Conservation (phyloP, 2,329 filamentous ascomycete species). For the Fusarium sp. region DNA sequence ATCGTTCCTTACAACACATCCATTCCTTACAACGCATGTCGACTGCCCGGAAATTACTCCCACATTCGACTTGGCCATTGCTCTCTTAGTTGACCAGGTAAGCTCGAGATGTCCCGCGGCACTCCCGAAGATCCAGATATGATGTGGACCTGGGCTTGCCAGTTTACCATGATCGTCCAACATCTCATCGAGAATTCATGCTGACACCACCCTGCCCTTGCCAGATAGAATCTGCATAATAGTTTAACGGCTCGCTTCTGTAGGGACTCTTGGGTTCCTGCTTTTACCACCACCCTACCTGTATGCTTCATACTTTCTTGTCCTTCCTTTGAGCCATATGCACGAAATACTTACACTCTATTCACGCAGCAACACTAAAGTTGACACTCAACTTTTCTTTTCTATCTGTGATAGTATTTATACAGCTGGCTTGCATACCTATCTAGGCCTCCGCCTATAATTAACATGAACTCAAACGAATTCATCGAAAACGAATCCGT, state of each 20-base stretch:
- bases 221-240: slow-evolving; percentile 41
- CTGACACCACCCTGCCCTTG: slow-evolving; percentile 43
- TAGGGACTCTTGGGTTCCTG: slow-evolving; percentile 53
- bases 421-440: slow-evolving; percentile 60
- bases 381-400: slow-evolving; percentile 61
- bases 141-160: slow-evolving; percentile 43
- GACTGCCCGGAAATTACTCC: slow-evolving; percentile 46
- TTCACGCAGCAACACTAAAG: slow-evolving; percentile 45
- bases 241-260: slow-evolving; percentile 41
- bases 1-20: slow-evolving; percentile 40
- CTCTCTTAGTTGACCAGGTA: slow-evolving; percentile 45
- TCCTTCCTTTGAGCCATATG: slow-evolving; percentile 36
- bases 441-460: slow-evolving; percentile 54
- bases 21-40: slow-evolving; percentile 41
- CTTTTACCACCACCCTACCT: slow-evolving; percentile 60
- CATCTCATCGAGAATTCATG: slow-evolving; percentile 39
- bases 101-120: slow-evolving; percentile 44
- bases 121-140: slow-evolving; percentile 47
- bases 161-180: slow-evolving; percentile 38
- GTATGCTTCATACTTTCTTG: slow-evolving; percentile 55
- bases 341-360: slow-evolving; percentile 40
- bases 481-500: slow-evolving; percentile 61
- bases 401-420: slow-evolving; percentile 51
- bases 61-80: slow-evolving; percentile 45
- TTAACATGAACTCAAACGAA: slow-evolving; percentile 61